Evolutionary conservation across 257 asterid genomes (phyloP).

Genomic region (Solanum ossicruentum): DNA sequence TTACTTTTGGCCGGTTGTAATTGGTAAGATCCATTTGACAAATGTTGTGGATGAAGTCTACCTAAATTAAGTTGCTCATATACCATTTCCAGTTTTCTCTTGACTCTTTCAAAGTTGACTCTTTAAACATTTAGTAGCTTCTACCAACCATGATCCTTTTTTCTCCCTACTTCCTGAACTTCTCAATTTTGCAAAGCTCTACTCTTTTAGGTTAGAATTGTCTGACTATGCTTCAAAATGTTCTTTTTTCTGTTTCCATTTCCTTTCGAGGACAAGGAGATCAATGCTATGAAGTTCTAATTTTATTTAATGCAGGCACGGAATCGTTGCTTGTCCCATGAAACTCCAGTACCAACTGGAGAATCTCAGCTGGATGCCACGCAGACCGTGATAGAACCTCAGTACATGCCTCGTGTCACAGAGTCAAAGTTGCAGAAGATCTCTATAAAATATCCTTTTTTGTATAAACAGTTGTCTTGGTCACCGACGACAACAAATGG

Average conservation of each 20-base stretch:
- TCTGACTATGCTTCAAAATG: neutral
- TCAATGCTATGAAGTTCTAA: neutral
- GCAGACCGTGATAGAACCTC: constrained; percentile 24
- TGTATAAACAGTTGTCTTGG: neutral
- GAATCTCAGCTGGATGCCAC: constrained; percentile 20
- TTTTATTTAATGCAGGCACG: constrained; percentile 37
- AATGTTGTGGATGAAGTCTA: neutral
- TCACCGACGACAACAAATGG: neutral
- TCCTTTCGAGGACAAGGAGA: neutral
- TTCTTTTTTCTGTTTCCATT: neutral
- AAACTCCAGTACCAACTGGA: constrained; percentile 22
- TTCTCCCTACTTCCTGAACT: neutral
- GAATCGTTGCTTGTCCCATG: constrained; percentile 33
- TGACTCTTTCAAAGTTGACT: neutral
- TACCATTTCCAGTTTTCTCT: neutral
- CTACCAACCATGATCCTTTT: neutral
- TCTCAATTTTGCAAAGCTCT: neutral
- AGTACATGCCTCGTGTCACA: constrained; percentile 36
- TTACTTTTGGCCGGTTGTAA: neutral
- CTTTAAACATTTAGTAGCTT: neutral
- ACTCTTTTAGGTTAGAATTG: neutral
- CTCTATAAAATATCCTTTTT: constrained; percentile 46
- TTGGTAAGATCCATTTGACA: neutral
- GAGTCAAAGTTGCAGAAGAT: constrained; percentile 29
- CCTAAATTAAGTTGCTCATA: neutral